A percentile compares a stretch with the other conserved stretches of the same genome.
Conservation (phyloP, 805 yeast species). For the Wickerhamomyces bisporus region DNA sequence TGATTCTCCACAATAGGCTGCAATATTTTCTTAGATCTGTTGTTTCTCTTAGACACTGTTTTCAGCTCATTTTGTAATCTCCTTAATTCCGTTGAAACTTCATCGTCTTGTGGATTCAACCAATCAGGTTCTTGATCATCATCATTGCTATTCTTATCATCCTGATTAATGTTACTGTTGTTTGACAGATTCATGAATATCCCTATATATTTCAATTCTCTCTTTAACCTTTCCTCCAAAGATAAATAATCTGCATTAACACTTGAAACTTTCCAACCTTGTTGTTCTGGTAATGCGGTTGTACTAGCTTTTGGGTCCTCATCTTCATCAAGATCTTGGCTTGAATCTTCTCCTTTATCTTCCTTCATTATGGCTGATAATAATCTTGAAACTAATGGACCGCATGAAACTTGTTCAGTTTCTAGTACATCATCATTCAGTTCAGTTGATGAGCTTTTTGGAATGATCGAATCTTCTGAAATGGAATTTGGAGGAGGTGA, state of each 20-base stretch:
- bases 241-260: conserved; percentile 62
- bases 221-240: conserved; percentile 79
- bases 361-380: conserved; percentile 71
- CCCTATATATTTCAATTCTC: conserved; percentile 88
- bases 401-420: conserved; percentile 75
- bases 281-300: conserved; percentile 35
- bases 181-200: conserved; percentile 59
- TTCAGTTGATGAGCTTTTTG: conserved; percentile 57
- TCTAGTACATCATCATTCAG: conserved; percentile 60
- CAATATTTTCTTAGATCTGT: conserved; percentile 57
- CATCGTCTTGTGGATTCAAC: conserved; percentile 89
- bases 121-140: conserved; percentile 43
- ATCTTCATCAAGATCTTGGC: conserved; percentile 23
- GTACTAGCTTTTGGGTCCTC: conserved; percentile 19
- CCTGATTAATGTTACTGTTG: conserved; percentile 18
- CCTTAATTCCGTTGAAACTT: conserved; percentile 80
- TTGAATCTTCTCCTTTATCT: conserved; percentile 9
- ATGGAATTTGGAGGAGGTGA: conserved; percentile 43
- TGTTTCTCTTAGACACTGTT: conserved; percentile 56
- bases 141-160: conserved; percentile 16
- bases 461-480: conserved; percentile 36
- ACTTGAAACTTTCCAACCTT: conserved; percentile 42
- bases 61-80: conserved; percentile 62
- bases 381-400: conserved; percentile 83
- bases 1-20: conserved; percentile 79